Base-by-base conservation (phyloP, 2,329 filamentous ascomycete genomes). In the Lachnellula cervina region DNA sequence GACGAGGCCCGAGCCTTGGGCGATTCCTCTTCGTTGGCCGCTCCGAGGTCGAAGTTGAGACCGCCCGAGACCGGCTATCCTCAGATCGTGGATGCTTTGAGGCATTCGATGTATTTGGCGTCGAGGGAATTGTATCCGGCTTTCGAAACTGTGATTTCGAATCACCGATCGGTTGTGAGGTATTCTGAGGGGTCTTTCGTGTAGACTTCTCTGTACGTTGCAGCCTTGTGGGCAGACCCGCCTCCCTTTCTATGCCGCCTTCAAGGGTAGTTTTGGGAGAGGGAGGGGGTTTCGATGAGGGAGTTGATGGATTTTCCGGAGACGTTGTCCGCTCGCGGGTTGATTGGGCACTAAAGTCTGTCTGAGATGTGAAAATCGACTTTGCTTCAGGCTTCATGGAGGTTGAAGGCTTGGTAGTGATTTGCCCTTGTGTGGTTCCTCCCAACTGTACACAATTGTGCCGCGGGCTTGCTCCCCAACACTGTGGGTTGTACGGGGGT, bases 21-120 rank as follows among this genome's bases (percentile, higher is more conserved):
- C 63, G 59, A 17, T 54, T 58, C 49, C 63, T 65, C 50, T 71
- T 71, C 34, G 57, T 50, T 17, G 68, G 65, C 46, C 59, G 62
- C 45, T 68, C 66, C 54, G 56, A 55, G 19, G 42, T 55, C 17
- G 62, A 56, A 32, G 8, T 32, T 32, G 28, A 32, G 8, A 42
- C 23, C 14, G 52, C 42, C 44, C 54, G 58, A 43, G 48, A 48
- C 23, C 38, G 57, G 49, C 50, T 57, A 17, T 63, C 61, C 25
- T 62, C 63, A 37, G 55, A 19, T 50, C 61, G 55, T 49, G 56
- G 47, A 45, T 63, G 65, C 59, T 66, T 68, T 37, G 59, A 62
- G 47, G 61, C 49, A 62, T 60, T 43, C 54, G 57, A 44, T 44
- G 52, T 17, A 16, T 32, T 47, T 19, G 49, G 34, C 14, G 21